A percentile compares a stretch with the other conserved stretches of the same genome.
Evolutionary conservation across 768 basidiomycete genomes (phyloP).

Genomic region (Termitomyces sp.): DNA sequence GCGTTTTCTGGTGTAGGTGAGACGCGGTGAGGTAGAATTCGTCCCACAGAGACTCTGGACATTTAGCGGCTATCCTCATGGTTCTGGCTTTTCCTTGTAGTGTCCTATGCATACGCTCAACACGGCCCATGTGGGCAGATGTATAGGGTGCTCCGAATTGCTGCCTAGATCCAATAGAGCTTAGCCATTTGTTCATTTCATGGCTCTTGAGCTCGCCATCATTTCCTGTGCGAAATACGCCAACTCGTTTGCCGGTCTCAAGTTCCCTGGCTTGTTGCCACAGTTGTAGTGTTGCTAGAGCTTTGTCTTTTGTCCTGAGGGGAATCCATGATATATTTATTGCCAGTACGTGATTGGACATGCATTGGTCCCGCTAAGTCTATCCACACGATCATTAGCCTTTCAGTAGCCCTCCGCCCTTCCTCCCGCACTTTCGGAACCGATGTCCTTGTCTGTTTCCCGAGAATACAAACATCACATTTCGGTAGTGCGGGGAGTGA

Average conservation of each 20-base stretch:
- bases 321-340: too few species aligned
- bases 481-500: too few species aligned
- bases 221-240: conserved; percentile 7
- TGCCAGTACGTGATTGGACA: background rate
- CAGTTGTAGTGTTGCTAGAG: too few species aligned
- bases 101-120: conserved; percentile 25
- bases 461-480: too few species aligned
- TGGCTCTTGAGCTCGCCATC: background rate
- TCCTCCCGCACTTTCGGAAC: background rate
- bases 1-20: background rate
- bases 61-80: conserved; percentile 17
- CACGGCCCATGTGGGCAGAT: conserved; percentile 27
- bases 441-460: background rate
- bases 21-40: conserved; percentile 3
- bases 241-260: too few species aligned
- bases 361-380: background rate
- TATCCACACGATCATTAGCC: background rate
- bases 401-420: background rate
- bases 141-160: conserved; percentile 1
- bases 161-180: conserved; percentile 3
- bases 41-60: conserved; percentile 22
- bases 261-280: conserved; percentile 9
- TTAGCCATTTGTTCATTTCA: conserved; percentile 11
- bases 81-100: conserved; percentile 24
- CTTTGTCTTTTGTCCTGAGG: too few species aligned